Base-by-base conservation (phyloP, 805 yeast species). In the Nakazawaea wickerhamii region DNA sequence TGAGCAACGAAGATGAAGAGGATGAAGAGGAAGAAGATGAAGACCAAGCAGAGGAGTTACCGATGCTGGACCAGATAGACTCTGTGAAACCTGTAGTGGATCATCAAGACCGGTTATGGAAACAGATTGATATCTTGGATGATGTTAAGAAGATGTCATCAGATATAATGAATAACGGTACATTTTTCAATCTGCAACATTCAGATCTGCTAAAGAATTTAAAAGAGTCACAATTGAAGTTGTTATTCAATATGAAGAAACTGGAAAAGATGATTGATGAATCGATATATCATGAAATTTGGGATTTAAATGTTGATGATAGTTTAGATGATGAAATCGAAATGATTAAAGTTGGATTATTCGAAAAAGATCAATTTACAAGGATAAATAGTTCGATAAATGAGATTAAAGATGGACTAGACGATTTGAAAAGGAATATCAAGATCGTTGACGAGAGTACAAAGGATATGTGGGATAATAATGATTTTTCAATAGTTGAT, bases 41-140 rank as follows among this genome's bases (percentile, higher is more conserved):
- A 13, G 44, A 13, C 4, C 47, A 21, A 6, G 38, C 21, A 21
- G 30, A 22, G 28, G 41, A 31, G 19, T 10, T 35, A 14, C 34
- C 32, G 27, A 54, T 66, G 3, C 48, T 60, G 14, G 86, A 81
- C 54, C 67, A 67, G 48, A 59, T 79, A 3, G 75, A 80, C 8
- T 64, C 76, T 4, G 74, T 79, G 0, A 62, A 67, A 39, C 86
- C 88, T 6, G 67, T 70, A 37, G 80, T 77, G 17, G 80, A 84
- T 41, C 66, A 75, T 47, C 89, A 81, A 61, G 95, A 86, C 60
- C 72, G 74, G 53, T 67, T 86, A 36, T 90, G 95, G 95, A 81
- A 91, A 5, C 95, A 87, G 51, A 80, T 89, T 38, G 95, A 85
- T 53, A 82, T 85, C 0, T 68, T 91, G 48, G 90, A 87, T 49